A percentile compares a stretch with the other conserved stretches of the same genome.
These are phyloP conservation scores for Aspergillus puulaauensis DNA, from an alignment of 2,329 filamentous ascomycete species.

Conservation along the genomic window DNA sequence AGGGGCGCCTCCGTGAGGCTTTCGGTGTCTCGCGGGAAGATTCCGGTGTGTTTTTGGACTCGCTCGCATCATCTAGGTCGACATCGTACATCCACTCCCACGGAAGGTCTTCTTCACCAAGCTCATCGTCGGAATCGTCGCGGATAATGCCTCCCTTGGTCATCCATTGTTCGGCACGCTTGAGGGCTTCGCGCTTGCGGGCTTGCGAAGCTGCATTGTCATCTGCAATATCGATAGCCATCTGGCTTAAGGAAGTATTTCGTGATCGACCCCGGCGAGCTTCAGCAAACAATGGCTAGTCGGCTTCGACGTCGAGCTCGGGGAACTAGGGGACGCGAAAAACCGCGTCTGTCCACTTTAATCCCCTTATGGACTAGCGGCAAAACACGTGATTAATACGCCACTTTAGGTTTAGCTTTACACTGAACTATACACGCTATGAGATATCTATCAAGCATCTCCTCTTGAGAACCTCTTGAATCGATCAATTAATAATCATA, in stretches of 20 bases:
- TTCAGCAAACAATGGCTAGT: slow-evolving; percentile 5
- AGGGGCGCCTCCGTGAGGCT: slow-evolving; percentile 29
- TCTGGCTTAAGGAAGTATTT: slow-evolving; percentile 10
- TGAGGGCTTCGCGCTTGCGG: slow-evolving; percentile 26
- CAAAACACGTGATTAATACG: background rate
- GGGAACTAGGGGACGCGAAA: slow-evolving; percentile 19
- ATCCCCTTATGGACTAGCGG: slow-evolving; percentile 4
- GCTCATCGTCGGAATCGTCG: slow-evolving; percentile 87
- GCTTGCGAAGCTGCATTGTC: slow-evolving; percentile 16
- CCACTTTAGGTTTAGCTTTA: slow-evolving; percentile 25
- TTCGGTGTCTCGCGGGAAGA: slow-evolving; percentile 22
- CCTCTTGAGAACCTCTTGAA: no score
- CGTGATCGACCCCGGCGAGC: background rate
- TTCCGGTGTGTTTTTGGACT: slow-evolving; percentile 14
- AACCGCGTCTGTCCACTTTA: slow-evolving; percentile 36
- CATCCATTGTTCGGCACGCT: slow-evolving; percentile 50
- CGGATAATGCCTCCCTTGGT: slow-evolving; percentile 63
- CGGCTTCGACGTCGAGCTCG: background rate
- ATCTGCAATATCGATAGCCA: slow-evolving; percentile 19
- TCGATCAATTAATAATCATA: no score
- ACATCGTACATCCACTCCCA: slow-evolving; percentile 77
- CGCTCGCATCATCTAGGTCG: slow-evolving; percentile 23
- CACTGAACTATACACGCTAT: no score
- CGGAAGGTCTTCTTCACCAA: slow-evolving; percentile 68
- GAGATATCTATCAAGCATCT: no score